Base-by-base conservation (phyloP, 306 rosid genomes). In the Fragaria vesca region DNA sequence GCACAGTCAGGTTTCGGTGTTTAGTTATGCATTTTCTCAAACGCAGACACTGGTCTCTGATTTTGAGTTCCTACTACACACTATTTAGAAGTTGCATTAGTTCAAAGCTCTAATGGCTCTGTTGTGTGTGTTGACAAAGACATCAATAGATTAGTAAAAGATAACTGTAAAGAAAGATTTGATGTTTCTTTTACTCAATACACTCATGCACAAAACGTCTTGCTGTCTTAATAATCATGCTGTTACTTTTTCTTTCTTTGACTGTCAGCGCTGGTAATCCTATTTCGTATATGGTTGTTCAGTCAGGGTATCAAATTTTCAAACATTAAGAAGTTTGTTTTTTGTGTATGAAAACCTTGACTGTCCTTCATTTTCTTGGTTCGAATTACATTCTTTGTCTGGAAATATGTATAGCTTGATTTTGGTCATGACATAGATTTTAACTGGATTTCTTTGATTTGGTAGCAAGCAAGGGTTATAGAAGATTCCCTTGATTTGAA, bases 391-490 rank as follows among this genome's bases (percentile, higher is more conserved):
- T 20, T 52, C 7, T 36, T 36, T 6, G 30, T 18, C 47, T 30
- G 45, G n/a, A 51, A 72, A 71, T 51, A 50, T 71, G 61, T 71
- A 15, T 42, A 50, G 66, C 20, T 76, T n/a, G n/a, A 34, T 48
- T 58, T 57, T 30, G 43, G 47, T 46, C 57, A 69, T 16, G 65
- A 17, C 74, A 24, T 28, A 43, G 50, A 47, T 66, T 79, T 72
- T 54, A 75, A 28, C 76, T 58, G 34, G 60, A 18, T 55, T 74
- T 61, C 17, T 57, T 75, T 83, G 57, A 65, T 70, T 81, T 75
- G 77, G 68, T 74, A 95, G 98, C 98, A 95, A 95, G 93, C 97
- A 3, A 83, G 74, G 81, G 97, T 91, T 69, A 88, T 95, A 81
- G 92, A 82, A 75, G 89, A 91, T 9, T 89, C 97, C 36, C 78